Conservation (phyloP, 2,329 filamentous ascomycete genomes). For the Scorias spongiosa region DNA sequence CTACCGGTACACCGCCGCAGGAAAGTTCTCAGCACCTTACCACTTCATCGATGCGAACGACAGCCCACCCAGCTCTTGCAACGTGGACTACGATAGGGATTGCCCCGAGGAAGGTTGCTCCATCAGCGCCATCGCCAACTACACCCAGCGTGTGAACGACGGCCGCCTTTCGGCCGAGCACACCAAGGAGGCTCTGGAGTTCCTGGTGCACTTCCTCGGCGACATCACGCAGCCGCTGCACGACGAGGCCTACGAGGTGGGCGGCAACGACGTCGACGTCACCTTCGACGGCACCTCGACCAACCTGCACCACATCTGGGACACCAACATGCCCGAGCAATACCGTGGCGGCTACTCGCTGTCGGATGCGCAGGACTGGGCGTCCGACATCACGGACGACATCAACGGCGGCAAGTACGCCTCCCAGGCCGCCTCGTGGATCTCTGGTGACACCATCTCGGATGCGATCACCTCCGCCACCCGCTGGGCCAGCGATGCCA, state of each 20-base stretch:
- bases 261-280: conserved; percentile 30
- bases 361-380: conserved; percentile 24
- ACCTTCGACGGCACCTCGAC: conserved; percentile 26
- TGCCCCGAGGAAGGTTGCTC: conserved; percentile 36
- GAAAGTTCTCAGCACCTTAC: conserved; percentile 30
- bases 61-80: conserved; percentile 31
- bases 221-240: conserved; percentile 54
- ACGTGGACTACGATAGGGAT: conserved; percentile 36
- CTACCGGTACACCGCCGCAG: conserved; percentile 34
- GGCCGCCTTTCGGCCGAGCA: conserved; percentile 16
- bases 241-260: conserved; percentile 31
- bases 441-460: conserved; percentile 21
- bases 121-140: conserved; percentile 39
- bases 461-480: conserved; percentile 23
- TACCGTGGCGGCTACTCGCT: conserved; percentile 25
- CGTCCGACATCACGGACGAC: conserved; percentile 20
- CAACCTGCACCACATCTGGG: conserved; percentile 31
- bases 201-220: conserved; percentile 43
- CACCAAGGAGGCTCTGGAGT: conserved; percentile 31
- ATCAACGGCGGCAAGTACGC: conserved; percentile 27
- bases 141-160: conserved; percentile 26
- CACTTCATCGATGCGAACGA: conserved; percentile 39
- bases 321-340: conserved; percentile 29
- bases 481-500: conserved; percentile 28
- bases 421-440: conserved; percentile 19